phyloP scores from a whole-genome alignment of 345 rosid species.

The Iberis pinnata region DNA sequence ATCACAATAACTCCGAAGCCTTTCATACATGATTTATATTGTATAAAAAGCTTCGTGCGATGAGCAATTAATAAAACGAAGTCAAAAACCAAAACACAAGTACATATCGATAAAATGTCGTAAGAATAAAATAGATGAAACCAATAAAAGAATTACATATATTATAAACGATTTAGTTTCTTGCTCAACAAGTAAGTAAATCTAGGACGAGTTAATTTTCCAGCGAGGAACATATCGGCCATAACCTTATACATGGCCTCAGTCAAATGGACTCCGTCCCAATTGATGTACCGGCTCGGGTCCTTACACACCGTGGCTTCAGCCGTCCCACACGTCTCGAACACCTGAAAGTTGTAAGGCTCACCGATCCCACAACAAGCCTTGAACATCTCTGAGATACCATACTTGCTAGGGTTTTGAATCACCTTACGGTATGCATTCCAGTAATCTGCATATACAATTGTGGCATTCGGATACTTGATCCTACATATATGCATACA shows the following conservation, averaged over 20 bases:
- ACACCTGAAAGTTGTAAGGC: slow-evolving; percentile 55
- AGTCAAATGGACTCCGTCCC: slow-evolving; percentile 98
- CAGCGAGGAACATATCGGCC: slow-evolving; percentile 52
- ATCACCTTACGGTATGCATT: slow-evolving; percentile 56
- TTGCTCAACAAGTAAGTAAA: slow-evolving; percentile 42
- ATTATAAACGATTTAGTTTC: slow-evolving; percentile 29
- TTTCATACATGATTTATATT: too few relatives aligned
- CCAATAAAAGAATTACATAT: neutral
- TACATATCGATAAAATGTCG: too few relatives aligned
- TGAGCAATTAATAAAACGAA: too few relatives aligned
- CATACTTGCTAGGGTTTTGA: slow-evolving; percentile 41
- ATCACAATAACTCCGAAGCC: too few relatives aligned
- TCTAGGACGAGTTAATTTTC: slow-evolving; percentile 55
- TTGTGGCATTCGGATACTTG: slow-evolving; percentile 49
- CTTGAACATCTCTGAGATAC: slow-evolving; percentile 63
- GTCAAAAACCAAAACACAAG: too few relatives aligned
- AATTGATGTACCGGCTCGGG: slow-evolving; percentile 60
- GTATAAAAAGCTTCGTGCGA: too few relatives aligned
- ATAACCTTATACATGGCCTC: slow-evolving; percentile 75
- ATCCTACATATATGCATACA: slow-evolving; percentile 20
- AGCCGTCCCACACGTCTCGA: slow-evolving; percentile 54
- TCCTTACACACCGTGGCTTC: slow-evolving; percentile 38
- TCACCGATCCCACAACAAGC: slow-evolving; percentile 78
- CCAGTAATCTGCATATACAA: slow-evolving; percentile 73
- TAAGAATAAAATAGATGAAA: neutral